A percentile compares a stretch with the other conserved stretches of the same genome.
phyloP scores from a whole-genome alignment of 2,329 filamentous ascomycete species.

The Nothophaeocryptopus gaeumannii region DNA sequence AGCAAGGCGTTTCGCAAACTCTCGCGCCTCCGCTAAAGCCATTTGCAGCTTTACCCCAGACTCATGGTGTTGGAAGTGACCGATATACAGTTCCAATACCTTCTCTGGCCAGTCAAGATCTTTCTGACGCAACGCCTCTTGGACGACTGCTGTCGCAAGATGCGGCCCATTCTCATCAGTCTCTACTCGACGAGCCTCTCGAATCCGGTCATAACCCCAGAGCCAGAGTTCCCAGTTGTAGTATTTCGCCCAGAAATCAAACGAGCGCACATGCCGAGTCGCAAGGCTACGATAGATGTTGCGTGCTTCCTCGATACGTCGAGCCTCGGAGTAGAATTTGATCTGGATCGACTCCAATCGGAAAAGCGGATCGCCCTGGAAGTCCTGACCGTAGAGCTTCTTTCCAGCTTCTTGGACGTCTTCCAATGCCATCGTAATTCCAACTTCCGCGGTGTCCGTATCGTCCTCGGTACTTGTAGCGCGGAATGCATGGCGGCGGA shows the following conservation, averaged over 20 bases:
- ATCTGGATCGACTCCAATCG: constrained; percentile 89
- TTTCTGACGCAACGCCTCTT: constrained; percentile 62
- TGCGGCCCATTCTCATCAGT: constrained; percentile 61
- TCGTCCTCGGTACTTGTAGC: constrained; percentile 72
- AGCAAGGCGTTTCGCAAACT: constrained; percentile 61
- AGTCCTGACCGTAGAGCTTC: constrained; percentile 71
- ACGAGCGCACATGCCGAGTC: constrained; percentile 68
- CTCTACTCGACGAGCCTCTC: constrained; percentile 50
- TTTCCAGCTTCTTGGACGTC: constrained; percentile 76
- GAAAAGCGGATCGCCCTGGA: constrained; percentile 83
- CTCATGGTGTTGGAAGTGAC: constrained; percentile 89
- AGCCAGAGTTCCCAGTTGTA: constrained; percentile 86
- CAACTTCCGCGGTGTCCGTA: constrained; percentile 84
- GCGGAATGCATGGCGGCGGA: constrained; percentile 80
- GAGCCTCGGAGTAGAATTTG: constrained; percentile 83
- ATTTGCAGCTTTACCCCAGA: constrained; percentile 69
- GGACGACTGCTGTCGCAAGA: constrained; percentile 72
- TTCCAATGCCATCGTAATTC: constrained; percentile 79
- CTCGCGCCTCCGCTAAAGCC: constrained; percentile 71
- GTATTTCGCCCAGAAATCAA: constrained; percentile 91
- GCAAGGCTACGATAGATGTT: constrained; percentile 69
- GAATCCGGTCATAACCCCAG: constrained; percentile 58
- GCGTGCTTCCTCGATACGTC: constrained; percentile 72
- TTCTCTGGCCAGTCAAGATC: constrained; percentile 75
- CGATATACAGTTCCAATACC: constrained; percentile 68